phyloP scores from a whole-genome alignment of 2,329 filamentous ascomycete species.

The Cladosporium austrohemisphaericum region DNA sequence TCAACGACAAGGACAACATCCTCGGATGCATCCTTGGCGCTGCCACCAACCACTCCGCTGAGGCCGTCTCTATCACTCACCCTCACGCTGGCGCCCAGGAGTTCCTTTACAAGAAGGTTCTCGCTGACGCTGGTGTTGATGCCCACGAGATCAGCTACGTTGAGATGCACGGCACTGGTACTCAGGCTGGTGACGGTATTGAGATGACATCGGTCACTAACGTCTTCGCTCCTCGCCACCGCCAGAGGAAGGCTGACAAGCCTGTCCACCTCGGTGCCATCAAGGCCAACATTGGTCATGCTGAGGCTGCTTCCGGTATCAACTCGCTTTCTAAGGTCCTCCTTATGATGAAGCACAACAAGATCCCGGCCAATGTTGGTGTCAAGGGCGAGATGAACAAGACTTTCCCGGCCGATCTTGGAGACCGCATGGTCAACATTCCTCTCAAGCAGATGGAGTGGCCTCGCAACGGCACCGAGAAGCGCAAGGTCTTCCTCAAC shows the following conservation, averaged over 20 bases:
- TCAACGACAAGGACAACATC: constrained; percentile 67
- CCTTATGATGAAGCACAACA: constrained; percentile 53
- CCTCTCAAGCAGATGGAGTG: constrained; percentile 44
- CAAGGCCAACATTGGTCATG: constrained; percentile 55
- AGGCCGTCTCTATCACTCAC: constrained; percentile 78
- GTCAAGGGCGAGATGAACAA: constrained; percentile 56
- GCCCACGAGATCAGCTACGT: constrained; percentile 76
- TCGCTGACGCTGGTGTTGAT: constrained; percentile 70
- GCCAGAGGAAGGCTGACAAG: constrained; percentile 48
- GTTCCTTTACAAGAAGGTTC: constrained; percentile 64
- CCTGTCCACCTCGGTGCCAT: constrained; percentile 52
- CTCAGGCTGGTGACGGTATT: constrained; percentile 75
- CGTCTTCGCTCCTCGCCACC: constrained; percentile 55
- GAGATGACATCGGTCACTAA: constrained; percentile 76
- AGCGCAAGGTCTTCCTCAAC: constrained; percentile 50
- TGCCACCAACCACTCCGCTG: constrained; percentile 76
- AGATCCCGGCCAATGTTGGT: constrained; percentile 53
- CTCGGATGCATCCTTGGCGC: constrained; percentile 73
- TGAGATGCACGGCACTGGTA: constrained; percentile 87
- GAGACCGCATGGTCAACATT: constrained; percentile 52
- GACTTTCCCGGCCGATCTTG: constrained; percentile 51
- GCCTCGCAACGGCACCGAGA: constrained; percentile 46
- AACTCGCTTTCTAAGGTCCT: constrained; percentile 52
- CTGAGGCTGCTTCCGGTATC: constrained; percentile 53
- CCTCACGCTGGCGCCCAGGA: constrained; percentile 76